Evolutionary conservation across 2,329 filamentous ascomycete species (phyloP), one percentile per base, ranked within the genome.

Genomic region (Cryphonectria naterciae): DNA sequence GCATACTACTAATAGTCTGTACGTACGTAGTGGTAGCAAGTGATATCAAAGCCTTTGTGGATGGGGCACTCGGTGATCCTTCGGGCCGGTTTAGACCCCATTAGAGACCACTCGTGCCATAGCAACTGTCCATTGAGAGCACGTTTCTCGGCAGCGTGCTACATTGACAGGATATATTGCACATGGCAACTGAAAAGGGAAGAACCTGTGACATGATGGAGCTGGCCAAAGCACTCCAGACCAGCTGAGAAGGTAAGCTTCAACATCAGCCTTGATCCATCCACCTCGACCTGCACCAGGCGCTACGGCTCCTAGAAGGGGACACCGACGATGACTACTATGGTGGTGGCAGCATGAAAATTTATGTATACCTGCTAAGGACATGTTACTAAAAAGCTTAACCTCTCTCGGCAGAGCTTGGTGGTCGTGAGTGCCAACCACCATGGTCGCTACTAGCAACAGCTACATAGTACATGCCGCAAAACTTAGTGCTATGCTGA

Each of bases 71-170:
- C n/a, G 49, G n/a, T 56, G 46, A 54, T 66, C 46, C 46, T 66
- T 25, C 52, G 35, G 64, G 22, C 64, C 25, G 41, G 17, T 19
- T 56, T 54, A 46, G n/a, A 28, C 61, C n/a, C 39, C 39, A 64
- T 43, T 7, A 4, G 25, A 49, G 25, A 37, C 28, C 15, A 5
- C 4, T 25, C 13, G 25, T 17, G 43, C 22, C 61, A 46, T 28
- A n/a, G 46, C 64, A 66, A 15, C 35, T 39, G 65, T 58, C 66
- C 66, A 68, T 15, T 68, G 39, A 68, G 54, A 62, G 39, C 39
- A 22, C 54, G 66, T 68, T 35, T 7, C 32, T 19, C 37, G 28
- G 39, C 25, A 62, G 66, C 66, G 66, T 68, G 66, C 66, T 41
- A 25, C 28, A 25, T 37, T 19, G 56, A 68, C 54, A 68, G 52